Base-by-base conservation (phyloP, 75 land plant species). In the Chamaecyparis obtusa region DNA sequence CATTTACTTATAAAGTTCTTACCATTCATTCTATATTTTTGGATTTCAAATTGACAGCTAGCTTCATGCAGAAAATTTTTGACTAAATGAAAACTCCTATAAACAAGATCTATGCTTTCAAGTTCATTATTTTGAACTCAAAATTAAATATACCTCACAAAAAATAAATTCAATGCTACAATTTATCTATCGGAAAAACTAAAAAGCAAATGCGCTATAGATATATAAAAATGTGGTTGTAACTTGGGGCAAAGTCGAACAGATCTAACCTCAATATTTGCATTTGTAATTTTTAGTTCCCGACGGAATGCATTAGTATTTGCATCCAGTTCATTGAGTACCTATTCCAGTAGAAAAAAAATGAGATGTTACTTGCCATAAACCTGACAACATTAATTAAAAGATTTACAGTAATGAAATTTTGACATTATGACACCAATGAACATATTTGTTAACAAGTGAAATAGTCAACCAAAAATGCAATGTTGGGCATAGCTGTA, bases 211-310 rank as follows among this genome's bases (percentile, higher is more conserved):
- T 44, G 30, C 39, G 46, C 44, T 43, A 78, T 14, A 74, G 15
- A 15, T 77, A 2, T 80, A 80, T 13, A 43, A 48, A 43, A 2
- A 79, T 43, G 48, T 43, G 9, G 5, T 27, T 43, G 49, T 32
- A 80, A 80, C 46, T 44, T 80, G 10, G 43, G n/a, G 85, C 54
- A 32, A 32, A n/a, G n/a, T n/a, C n/a, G n/a, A n/a, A 55, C 2
- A 1, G 39, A 49, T 32, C 85, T 32, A 55, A 83, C 85, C 85
- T 83, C 85, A 83, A 83, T 33, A 49, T 51, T 46, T 83, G 85
- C 85, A 33, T 49, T 35, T 7, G 41, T 17, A 16, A 55, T 5
- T 15, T 84, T 13, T 6, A 84, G 32, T 14, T 84, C 64, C 5
- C 54, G 85, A 9, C 30, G 64, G 27, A 49, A 51, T 54, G 85